These are phyloP conservation scores for Apiotrichum brassicae DNA, from an alignment of 1,284 basidiomycete genomes.

Conservation along the genomic window DNA sequence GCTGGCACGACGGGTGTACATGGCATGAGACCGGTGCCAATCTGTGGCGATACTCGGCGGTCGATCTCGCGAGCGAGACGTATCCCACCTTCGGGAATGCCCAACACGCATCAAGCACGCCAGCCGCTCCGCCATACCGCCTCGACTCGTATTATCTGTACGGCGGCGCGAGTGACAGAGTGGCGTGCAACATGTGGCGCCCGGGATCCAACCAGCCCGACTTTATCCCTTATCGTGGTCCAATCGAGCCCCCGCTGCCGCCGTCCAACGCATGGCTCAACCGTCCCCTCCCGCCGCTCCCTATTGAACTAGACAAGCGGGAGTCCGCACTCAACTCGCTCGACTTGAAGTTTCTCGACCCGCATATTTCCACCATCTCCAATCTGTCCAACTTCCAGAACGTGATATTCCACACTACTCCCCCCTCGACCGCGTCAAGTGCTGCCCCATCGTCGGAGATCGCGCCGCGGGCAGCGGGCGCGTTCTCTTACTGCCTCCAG, in stretches of 20 bases:
- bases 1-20: background rate
- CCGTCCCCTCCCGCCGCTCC: background rate
- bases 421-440: no score
- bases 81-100: background rate
- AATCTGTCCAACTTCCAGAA: no score
- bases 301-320: background rate
- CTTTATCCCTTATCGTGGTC: conserved; percentile 36
- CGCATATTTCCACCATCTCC: background rate
- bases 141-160: no score
- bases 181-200: no score
- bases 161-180: no score
- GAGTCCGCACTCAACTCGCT: background rate
- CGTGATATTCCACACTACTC: no score
- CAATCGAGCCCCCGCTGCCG: conserved; percentile 19
- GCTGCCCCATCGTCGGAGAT: no score
- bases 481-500: no score
- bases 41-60: background rate
- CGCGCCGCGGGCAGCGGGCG: no score
- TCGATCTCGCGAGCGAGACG: background rate
- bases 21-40: background rate
- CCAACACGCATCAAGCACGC: no score
- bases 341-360: background rate
- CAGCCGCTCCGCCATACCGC: no score
- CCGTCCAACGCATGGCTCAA: background rate
- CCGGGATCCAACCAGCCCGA: conserved; percentile 4